These are phyloP conservation scores for Phanerochaete sordida DNA, from an alignment of 768 basidiomycete genomes.

Conservation along the genomic window DNA sequence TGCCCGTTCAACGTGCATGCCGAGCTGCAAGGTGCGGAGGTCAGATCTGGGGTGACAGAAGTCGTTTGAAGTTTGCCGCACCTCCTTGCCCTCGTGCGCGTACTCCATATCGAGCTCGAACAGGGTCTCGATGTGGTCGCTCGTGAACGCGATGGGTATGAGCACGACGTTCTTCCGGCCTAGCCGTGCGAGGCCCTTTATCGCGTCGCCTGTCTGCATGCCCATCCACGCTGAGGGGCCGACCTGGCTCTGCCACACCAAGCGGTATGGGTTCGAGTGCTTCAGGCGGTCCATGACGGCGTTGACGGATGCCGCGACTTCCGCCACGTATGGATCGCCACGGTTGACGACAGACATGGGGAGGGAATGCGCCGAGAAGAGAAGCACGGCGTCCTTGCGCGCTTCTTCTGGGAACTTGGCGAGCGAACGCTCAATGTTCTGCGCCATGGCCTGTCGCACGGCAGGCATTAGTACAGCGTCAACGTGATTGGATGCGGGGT, in stretches of 20 bases:
- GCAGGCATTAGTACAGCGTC: neutral
- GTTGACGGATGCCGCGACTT: slow-evolving; percentile 91
- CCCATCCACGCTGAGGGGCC: slow-evolving; percentile 99
- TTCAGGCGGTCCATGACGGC: slow-evolving; percentile 89
- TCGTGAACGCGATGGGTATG: slow-evolving; percentile 97
- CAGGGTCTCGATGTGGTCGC: slow-evolving; percentile 98
- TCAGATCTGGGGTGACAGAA: neutral
- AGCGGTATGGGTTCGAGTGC: slow-evolving; percentile 80
- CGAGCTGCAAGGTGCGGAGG: slow-evolving; percentile 53
- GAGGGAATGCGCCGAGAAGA: slow-evolving; percentile 97
- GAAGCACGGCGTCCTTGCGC: slow-evolving; percentile 73
- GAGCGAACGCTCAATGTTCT: slow-evolving; percentile 81
- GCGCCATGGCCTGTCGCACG: slow-evolving; percentile 73
- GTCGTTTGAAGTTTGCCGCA: slow-evolving; percentile 31
- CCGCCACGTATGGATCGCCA: slow-evolving; percentile 94
- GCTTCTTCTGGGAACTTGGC: slow-evolving; percentile 68
- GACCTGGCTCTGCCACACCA: slow-evolving; percentile 98
- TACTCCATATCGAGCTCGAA: slow-evolving; percentile 97
- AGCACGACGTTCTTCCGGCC: slow-evolving; percentile 77
- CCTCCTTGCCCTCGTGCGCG: slow-evolving; percentile 85
- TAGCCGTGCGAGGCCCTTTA: slow-evolving; percentile 80
- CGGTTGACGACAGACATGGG: slow-evolving; percentile 99
- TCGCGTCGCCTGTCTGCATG: slow-evolving; percentile 87
- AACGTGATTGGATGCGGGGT: neutral
- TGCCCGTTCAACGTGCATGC: slow-evolving; percentile 85